Evolutionary conservation across 176 grass and related monocot genomes (phyloP).

Genomic region (Musa schizocarpa): DNA sequence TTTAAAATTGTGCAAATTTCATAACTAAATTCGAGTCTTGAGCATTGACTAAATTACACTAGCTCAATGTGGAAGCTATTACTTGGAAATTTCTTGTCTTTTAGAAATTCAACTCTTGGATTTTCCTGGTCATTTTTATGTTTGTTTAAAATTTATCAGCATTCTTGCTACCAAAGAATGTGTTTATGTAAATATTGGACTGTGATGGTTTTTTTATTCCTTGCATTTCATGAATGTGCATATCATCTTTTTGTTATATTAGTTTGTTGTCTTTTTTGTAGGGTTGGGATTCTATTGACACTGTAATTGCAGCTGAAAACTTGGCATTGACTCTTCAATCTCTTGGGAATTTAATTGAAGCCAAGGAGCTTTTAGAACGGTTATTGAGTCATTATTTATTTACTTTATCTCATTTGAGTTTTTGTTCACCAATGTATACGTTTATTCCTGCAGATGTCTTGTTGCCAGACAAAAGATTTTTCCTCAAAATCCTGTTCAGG

Average conservation of each 20-base stretch:
- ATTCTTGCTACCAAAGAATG: too few relatives aligned
- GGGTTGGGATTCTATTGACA: conserved; percentile 85
- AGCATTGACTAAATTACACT: too few relatives aligned
- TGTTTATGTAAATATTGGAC: too few relatives aligned
- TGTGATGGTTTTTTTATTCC: too few relatives aligned
- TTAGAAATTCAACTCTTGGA: too few relatives aligned
- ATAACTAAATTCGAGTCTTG: too few relatives aligned
- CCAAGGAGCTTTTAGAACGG: conserved; percentile 82
- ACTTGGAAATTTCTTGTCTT: too few relatives aligned
- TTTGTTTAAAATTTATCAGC: too few relatives aligned
- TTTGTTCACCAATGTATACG: conserved; percentile 9
- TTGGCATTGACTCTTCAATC: conserved; percentile 56
- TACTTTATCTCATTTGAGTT: conserved; percentile 14
- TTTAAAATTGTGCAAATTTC: too few relatives aligned
- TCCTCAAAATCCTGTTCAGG: conserved; percentile 59
- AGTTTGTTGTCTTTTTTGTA: conserved; percentile 19
- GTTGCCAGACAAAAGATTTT: conserved; percentile 45
- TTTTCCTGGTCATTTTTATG: too few relatives aligned
- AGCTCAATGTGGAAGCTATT: too few relatives aligned
- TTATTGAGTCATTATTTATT: conserved; percentile 18
- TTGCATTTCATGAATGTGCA: neutral
- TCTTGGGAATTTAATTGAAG: conserved; percentile 53
- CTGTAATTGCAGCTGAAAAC: conserved; percentile 42
- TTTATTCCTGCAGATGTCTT: conserved; percentile 51
- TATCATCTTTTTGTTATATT: neutral